These are phyloP conservation scores for Hortaea sp. DNA, from an alignment of 2,329 filamentous ascomycete genomes.

Conservation along the genomic window DNA sequence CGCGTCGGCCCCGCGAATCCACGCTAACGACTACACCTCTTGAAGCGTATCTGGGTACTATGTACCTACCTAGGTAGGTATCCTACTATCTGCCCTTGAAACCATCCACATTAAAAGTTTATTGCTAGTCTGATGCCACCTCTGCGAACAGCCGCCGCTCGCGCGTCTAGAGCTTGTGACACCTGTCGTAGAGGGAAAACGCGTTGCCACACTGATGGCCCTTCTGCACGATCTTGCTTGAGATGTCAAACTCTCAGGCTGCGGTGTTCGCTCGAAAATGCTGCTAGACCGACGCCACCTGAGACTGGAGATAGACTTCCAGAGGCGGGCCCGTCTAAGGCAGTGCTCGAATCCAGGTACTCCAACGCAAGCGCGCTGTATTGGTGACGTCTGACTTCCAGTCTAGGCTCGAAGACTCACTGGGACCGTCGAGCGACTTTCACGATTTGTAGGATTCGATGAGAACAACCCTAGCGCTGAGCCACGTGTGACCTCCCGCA, in stretches of 20 bases:
- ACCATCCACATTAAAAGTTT: too few species aligned
- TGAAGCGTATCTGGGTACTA: too few species aligned
- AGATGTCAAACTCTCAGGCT: neutral
- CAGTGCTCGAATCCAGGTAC: neutral
- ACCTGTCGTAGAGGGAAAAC: neutral
- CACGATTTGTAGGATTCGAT: neutral
- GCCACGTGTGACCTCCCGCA: neutral
- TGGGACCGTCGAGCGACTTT: neutral
- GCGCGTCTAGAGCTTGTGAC: neutral
- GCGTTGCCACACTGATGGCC: neutral
- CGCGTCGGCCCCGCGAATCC: too few species aligned
- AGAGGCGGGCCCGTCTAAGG: neutral
- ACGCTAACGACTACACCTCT: too few species aligned
- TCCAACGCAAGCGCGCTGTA: neutral
- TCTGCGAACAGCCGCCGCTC: neutral
- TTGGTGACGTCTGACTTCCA: neutral
- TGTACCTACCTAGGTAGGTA: too few species aligned
- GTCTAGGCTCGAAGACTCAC: neutral
- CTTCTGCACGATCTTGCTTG: neutral
- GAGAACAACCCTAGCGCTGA: neutral
- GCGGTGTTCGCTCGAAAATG: neutral
- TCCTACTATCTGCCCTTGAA: too few species aligned
- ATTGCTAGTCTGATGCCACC: neutral
- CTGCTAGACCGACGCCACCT: neutral
- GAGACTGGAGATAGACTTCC: too few species aligned